Evolutionary conservation across 306 rosid genomes (phyloP), one percentile per base, ranked within the genome.

Genomic region (Trifolium repens): DNA sequence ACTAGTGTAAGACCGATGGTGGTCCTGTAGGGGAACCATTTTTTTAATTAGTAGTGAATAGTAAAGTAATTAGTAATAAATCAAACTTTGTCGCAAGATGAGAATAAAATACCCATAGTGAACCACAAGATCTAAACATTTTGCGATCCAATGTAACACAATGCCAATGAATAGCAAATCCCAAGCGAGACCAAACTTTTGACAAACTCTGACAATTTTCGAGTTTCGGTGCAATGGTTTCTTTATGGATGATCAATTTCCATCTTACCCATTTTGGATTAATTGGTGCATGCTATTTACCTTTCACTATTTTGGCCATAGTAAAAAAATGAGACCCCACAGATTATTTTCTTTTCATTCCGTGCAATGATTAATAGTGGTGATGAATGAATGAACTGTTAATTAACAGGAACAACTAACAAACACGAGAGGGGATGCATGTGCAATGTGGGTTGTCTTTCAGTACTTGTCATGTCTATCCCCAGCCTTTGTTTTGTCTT

Each of bases 341-440:
- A 62, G 12, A 72, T 57, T 78, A 60, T 89, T 83, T 82, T 78
- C 85, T 84, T 85, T 86, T 84, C 84, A 86, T 83, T 90, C 90
- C 87, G 84, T 80, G 91, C 89, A 90, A 89, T 90, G 84, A 85
- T 89, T 80, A 73, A 17, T 59, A 77, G 84, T 40, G 77, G 66
- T 76, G 65, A 39, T 39, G 42, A 39, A 84, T 81, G 70, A 85
- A 85, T 80, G 69, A 86, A 85, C 77, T 84, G 69, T 34, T 77
- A 69, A 82, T 27, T 74, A 72, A 78, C 46, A 80, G 79, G 59
- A 80, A 79, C 74, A 76, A 73, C 73, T 84, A 76, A 73, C 73
- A 85, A 82, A 80, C 72, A 73, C 76, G 74, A 40, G 53, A 72
- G 73, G 67, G 83, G 66, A 55, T 75, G 87, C 96, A 91, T 89